phyloP scores from a whole-genome alignment of 352 stramenopile genomes.

The Globisporangium parvum region DNA sequence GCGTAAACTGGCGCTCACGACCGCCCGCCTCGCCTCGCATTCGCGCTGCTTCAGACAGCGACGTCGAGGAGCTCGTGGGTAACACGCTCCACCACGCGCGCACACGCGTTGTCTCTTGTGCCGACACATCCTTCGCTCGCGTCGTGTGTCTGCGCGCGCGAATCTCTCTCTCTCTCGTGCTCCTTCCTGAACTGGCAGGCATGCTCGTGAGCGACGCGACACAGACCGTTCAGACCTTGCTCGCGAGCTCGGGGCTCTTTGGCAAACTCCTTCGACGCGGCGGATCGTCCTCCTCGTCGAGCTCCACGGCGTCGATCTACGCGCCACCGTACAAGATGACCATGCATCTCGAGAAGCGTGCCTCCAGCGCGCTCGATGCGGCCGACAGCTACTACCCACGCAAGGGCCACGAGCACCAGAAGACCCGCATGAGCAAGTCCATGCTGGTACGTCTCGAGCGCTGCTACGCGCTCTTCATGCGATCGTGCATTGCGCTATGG shows the following conservation, averaged over 20 bases:
- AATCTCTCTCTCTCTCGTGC: not conserved
- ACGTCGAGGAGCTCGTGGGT: too few relatives aligned
- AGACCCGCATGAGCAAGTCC: slow-evolving; percentile 10
- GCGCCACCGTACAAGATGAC: slow-evolving; percentile 4
- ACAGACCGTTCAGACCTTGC: slow-evolving; percentile 8
- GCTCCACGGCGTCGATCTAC: not conserved
- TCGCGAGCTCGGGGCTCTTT: slow-evolving; percentile 7
- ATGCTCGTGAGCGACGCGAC: slow-evolving; percentile 11
- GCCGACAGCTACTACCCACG: slow-evolving; percentile 11
- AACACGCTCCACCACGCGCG: not conserved
- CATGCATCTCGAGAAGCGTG: slow-evolving; percentile 4
- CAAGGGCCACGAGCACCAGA: slow-evolving; percentile 12
- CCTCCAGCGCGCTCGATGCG: not conserved
- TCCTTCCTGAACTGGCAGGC: not conserved
- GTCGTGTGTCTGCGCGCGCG: not conserved
- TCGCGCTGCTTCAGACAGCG: too few relatives aligned
- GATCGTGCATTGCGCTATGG: too few relatives aligned
- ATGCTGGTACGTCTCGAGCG: slow-evolving; percentile 7
- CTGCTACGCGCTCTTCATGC: not conserved
- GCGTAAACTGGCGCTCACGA: too few relatives aligned
- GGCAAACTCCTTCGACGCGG: slow-evolving; percentile 5
- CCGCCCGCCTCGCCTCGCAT: too few relatives aligned
- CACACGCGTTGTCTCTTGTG: not conserved
- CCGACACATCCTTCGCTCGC: not conserved
- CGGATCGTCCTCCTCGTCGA: slow-evolving; percentile 1